These are phyloP conservation scores for Haplographium delicatum DNA, from an alignment of 495 filamentous ascomycete species.

Conservation along the genomic window DNA sequence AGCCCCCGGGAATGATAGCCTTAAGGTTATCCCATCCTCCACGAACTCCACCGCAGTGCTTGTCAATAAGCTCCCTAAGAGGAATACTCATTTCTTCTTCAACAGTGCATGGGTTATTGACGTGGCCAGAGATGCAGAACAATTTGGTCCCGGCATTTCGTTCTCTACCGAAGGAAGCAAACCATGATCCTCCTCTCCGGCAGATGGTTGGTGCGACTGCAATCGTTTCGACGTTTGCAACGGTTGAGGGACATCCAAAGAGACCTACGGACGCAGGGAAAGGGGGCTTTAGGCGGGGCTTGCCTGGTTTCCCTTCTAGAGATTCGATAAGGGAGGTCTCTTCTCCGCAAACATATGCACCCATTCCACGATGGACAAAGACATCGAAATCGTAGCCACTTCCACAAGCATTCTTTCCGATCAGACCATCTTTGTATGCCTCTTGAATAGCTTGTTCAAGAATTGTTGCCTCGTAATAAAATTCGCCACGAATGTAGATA, in stretches of 20 bases:
- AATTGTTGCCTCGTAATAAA: slow-evolving; percentile 93
- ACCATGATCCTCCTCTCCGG: slow-evolving; percentile 88
- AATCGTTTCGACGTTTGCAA: slow-evolving; percentile 96
- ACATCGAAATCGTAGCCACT: slow-evolving; percentile 98
- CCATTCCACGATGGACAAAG: slow-evolving; percentile 92
- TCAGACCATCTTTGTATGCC: slow-evolving; percentile 86
- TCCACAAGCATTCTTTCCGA: slow-evolving; percentile 96
- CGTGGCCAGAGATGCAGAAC: slow-evolving; percentile 96
- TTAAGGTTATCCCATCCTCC: slow-evolving; percentile 97
- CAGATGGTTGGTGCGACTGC: slow-evolving; percentile 95
- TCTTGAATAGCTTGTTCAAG: slow-evolving; percentile 95
- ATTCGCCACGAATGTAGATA: slow-evolving; percentile 99
- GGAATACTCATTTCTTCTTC: slow-evolving; percentile 99
- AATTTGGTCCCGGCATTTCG: slow-evolving; percentile 95
- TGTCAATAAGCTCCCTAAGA: slow-evolving; percentile 89
- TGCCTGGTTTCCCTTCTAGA: slow-evolving; percentile 95
- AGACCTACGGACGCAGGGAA: slow-evolving; percentile 97
- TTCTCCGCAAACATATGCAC: slow-evolving; percentile 96
- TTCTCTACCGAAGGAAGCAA: slow-evolving; percentile 86
- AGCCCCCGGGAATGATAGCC: slow-evolving; percentile 93
- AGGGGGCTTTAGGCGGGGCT: slow-evolving; percentile 95
- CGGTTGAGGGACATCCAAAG: slow-evolving; percentile 95
- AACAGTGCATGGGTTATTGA: slow-evolving; percentile 97
- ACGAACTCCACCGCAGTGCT: slow-evolving; percentile 92
- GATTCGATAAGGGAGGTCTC: slow-evolving; percentile 98